Evolutionary conservation across 2,329 filamentous ascomycete species (phyloP).

Genomic region (Triangularia verruculosa): DNA sequence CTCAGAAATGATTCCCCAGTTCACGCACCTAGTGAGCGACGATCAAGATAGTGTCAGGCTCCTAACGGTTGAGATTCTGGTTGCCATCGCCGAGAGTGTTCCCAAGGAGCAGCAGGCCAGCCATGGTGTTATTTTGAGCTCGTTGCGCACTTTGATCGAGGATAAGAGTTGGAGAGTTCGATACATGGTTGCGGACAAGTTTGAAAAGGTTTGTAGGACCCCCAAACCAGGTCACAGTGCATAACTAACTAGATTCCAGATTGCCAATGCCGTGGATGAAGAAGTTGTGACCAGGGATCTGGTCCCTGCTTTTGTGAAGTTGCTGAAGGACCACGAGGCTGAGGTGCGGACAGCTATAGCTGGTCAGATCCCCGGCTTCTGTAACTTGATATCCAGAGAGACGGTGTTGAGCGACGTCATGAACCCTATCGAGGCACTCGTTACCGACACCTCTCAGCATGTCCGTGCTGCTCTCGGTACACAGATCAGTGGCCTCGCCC

Average conservation of each 20-base stretch:
- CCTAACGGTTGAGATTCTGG: slow-evolving; percentile 92
- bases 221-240: background rate
- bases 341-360: slow-evolving; percentile 96
- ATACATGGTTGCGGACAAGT: slow-evolving; percentile 98
- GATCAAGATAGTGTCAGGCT: slow-evolving; percentile 97
- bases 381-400: slow-evolving; percentile 79
- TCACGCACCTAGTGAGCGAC: slow-evolving; percentile 93
- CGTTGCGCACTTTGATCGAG: slow-evolving; percentile 89
- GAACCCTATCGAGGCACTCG: slow-evolving; percentile 91
- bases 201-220: slow-evolving; percentile 74
- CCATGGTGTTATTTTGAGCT: slow-evolving; percentile 87
- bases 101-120: slow-evolving; percentile 97
- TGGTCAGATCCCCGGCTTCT: slow-evolving; percentile 97
- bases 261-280: slow-evolving; percentile 96
- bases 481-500: slow-evolving; percentile 93
- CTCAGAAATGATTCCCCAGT: slow-evolving; percentile 98
- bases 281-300: slow-evolving; percentile 92
- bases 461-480: slow-evolving; percentile 93
- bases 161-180: slow-evolving; percentile 99
- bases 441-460: slow-evolving; percentile 94
- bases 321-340: slow-evolving; percentile 95
- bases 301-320: slow-evolving; percentile 94
- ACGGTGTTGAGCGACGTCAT: slow-evolving; percentile 94
- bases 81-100: slow-evolving; percentile 93
- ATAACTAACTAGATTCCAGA: slow-evolving; percentile 50